Base-by-base conservation (phyloP, 169 alveolate species). In the Nephromyces sp. region DNA sequence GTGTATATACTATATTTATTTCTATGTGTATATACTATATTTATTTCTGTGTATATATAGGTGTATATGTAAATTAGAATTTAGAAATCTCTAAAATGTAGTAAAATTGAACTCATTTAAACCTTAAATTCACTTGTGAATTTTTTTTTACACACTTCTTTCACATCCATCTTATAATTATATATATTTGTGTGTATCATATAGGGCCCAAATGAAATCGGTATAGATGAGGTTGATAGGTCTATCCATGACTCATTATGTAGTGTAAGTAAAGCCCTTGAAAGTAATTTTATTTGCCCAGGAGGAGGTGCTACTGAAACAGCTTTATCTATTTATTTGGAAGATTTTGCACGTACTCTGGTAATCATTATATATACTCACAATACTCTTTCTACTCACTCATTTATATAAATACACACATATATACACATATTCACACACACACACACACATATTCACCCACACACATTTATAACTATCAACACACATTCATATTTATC, bases 261-360 rank as follows among this genome's bases (percentile, higher is more conserved):
- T 72, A 96, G 97, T 15, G 90, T 90, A 66, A 88, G 87, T 2
- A 89, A 65, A 5, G 32, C 78, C 32, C 53, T 43, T 33, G 57
- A 70, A 43, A 3, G 27, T 62, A 86, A 80, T 72, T 73, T 75
- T 22, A 90, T 90, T 5, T 93, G 92, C 28, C 90, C 98, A 3
- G 99, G 99, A 27, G 99, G 99, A 21, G 99, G 99, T 2, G 96
- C 99, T 30, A 99, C 95, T 27, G 99, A 98, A 83, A 93, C 97
- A 8, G 96, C 98, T n/a, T 80, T 97, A 27, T 92, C 97, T 75
- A 87, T 96, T 15, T 91, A 95, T 75, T 83, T 98, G 35, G 99
- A 98, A 73, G 97, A 94, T 67, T 92, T 76, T 80, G 98, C 99
- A 0, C 91, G 98, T 68, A 94, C 98, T 27, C 88, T 95, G 64